Evolutionary conservation across 2,329 filamentous ascomycete species (phyloP).

Genomic region (Ciborinia camelliae): DNA sequence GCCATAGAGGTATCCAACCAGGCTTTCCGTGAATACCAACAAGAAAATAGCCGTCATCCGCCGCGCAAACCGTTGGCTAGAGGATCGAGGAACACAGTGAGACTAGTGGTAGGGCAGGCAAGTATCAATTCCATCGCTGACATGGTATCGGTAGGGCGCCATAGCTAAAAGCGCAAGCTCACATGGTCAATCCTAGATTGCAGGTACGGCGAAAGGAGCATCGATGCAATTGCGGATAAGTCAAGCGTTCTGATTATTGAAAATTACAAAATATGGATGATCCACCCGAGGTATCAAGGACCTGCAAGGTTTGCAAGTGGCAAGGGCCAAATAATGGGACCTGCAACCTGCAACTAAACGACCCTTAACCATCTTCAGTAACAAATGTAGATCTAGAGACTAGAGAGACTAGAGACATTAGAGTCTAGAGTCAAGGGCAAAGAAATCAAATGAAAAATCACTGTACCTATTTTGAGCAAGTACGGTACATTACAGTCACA

Average conservation of each 20-base stretch:
- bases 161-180: constrained; percentile 27
- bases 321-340: constrained; percentile 20
- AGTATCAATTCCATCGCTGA: constrained; percentile 28
- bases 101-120: constrained; percentile 26
- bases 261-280: constrained; percentile 19
- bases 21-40: constrained; percentile 25
- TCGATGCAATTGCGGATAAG: constrained; percentile 21
- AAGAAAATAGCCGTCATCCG: constrained; percentile 28
- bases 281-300: constrained; percentile 22
- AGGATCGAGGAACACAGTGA: constrained; percentile 25
- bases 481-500: not conserved
- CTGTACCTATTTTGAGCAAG: not conserved
- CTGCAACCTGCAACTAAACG: constrained; percentile 13
- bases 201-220: constrained; percentile 25
- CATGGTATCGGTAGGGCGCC: constrained; percentile 28
- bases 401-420: not conserved
- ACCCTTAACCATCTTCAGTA: constrained; percentile 14
- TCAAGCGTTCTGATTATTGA: constrained; percentile 16
- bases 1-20: constrained; percentile 27
- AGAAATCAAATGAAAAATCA: not conserved
- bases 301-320: constrained; percentile 17
- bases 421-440: not conserved
- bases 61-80: constrained; percentile 24
- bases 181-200: constrained; percentile 31
- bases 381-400: constrained; percentile 16